Percentiles rank a stretch among this genome's conserved stretches.
Conservation (phyloP, 2,329 filamentous ascomycete genomes). For the Xylaria polymorpha region DNA sequence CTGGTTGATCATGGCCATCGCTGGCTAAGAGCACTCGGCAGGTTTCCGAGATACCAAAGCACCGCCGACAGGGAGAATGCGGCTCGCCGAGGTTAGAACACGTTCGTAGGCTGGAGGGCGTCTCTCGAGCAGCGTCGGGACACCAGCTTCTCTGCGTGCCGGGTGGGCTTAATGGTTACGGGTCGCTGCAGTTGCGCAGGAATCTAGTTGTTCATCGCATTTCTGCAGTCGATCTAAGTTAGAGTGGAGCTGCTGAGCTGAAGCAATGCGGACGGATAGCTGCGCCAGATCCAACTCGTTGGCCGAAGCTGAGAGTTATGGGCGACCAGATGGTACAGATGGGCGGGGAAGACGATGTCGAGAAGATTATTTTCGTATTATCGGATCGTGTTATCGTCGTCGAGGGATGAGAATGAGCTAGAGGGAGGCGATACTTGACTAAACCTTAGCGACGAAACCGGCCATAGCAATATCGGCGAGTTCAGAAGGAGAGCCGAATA, state of each 20-base stretch:
- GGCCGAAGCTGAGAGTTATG: neutral
- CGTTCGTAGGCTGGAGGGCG: slow-evolving; percentile 16
- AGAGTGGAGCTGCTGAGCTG: slow-evolving; percentile 26
- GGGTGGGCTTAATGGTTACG: neutral
- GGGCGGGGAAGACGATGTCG: neutral
- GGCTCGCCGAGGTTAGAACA: slow-evolving; percentile 20
- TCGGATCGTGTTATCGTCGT: slow-evolving; percentile 19
- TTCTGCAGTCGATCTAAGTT: neutral
- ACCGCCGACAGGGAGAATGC: slow-evolving; percentile 19
- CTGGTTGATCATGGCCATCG: slow-evolving; percentile 63
- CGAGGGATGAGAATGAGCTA: slow-evolving; percentile 3
- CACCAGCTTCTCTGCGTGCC: slow-evolving; percentile 7
- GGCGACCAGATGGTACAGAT: neutral
- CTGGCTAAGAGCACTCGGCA: slow-evolving; percentile 16
- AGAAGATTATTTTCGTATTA: neutral
- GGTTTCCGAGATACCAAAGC: slow-evolving; percentile 21
- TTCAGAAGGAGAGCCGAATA: slow-evolving; percentile 24
- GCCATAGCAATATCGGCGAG: slow-evolving; percentile 33
- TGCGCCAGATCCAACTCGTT: slow-evolving; percentile 11
- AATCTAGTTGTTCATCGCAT: slow-evolving; percentile 28
- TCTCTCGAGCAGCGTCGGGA: neutral
- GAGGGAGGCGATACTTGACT: slow-evolving; percentile 20
- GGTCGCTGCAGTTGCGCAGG: slow-evolving; percentile 25
- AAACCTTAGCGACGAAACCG: slow-evolving; percentile 18
- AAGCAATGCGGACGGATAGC: slow-evolving; percentile 9